phyloP scores from a whole-genome alignment of 140 eudicot genomes.

The Flaveria floridana region DNA sequence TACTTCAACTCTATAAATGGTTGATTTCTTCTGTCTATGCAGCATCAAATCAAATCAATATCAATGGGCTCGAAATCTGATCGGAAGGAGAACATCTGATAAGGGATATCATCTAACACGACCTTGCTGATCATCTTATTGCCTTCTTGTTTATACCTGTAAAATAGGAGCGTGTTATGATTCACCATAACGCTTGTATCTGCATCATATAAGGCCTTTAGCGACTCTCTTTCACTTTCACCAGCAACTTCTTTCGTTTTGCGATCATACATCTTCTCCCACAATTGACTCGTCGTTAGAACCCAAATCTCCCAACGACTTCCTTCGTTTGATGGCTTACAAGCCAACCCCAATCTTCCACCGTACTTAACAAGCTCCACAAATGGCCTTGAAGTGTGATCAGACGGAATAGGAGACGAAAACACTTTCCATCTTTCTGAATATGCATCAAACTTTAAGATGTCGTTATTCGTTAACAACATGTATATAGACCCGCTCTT shows the following conservation, averaged over 20 bases:
- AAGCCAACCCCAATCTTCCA: constrained; percentile 20
- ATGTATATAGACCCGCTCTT: constrained; percentile 21
- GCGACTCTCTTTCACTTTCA: background rate
- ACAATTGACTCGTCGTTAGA: background rate
- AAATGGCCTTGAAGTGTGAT: background rate
- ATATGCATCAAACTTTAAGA: constrained; percentile 16
- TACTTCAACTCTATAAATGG: background rate
- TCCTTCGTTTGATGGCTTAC: background rate
- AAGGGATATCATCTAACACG: no score
- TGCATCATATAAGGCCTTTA: constrained; percentile 11
- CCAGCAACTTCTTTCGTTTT: background rate
- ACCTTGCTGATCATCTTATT: background rate
- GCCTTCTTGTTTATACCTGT: background rate
- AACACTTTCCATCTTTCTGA: background rate
- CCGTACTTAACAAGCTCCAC: background rate
- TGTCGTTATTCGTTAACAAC: background rate
- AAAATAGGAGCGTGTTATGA: background rate
- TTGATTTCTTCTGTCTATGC: background rate
- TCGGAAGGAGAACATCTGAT: constrained; percentile 1
- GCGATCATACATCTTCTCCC: constrained; percentile 12
- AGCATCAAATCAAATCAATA: background rate
- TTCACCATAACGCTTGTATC: constrained; percentile 14
- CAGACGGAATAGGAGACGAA: background rate
- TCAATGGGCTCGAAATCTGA: constrained; percentile 25
- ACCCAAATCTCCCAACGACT: constrained; percentile 31